Base-by-base conservation (phyloP, 1,284 basidiomycete genomes). In the Tetrapyrgos nigripes region DNA sequence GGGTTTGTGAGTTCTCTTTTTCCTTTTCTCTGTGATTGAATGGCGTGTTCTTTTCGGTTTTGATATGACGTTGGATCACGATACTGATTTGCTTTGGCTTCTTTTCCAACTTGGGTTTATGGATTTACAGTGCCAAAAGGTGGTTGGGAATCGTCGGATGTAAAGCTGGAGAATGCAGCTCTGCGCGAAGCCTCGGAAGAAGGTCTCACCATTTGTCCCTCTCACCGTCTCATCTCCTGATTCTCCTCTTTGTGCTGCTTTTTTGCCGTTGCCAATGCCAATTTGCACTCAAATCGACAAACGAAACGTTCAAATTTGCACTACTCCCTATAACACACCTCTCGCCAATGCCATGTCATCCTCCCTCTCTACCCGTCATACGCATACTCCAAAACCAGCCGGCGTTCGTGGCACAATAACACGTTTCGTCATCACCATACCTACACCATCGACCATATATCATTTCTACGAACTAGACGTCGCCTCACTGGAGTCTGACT, bases 391-490 rank as follows among this genome's bases (percentile, higher is more conserved):
- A 53, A 49, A 35, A 55, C 73, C 79, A 92, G 91, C 91, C 70
- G 91, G 91, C 74, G 88, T 92, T 66, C 89, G 87, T 69, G 91
- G 91, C 74, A 87, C 78, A 65, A 88, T 92, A 69, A 89, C 87
- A 64, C 86, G 87, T 69, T 91, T 82, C 74, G 87, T 92, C 58
- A 89, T 84, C 55, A 93, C 91, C 48, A 91, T 92, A 73, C 83
- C 87, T 60, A 85, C 88, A 50, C 83, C 87, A 43, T 85, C 89
- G 52, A 84, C 89, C 57, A 93, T 86, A 44, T 93, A 93, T 75
- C 91, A 93, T 76, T 93, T 93, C 65, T 93, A 89, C 77, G 92
- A 93, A 74, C 83, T 93, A 66, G 91, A 93, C 73, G 91, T 93
- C 40, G 77, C 83, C 23, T 77, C 76, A 52, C 82, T 93, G 57